Evolutionary conservation across 768 basidiomycete genomes (phyloP), one percentile per base, ranked within the genome.

Genomic region (Mycena maculata): DNA sequence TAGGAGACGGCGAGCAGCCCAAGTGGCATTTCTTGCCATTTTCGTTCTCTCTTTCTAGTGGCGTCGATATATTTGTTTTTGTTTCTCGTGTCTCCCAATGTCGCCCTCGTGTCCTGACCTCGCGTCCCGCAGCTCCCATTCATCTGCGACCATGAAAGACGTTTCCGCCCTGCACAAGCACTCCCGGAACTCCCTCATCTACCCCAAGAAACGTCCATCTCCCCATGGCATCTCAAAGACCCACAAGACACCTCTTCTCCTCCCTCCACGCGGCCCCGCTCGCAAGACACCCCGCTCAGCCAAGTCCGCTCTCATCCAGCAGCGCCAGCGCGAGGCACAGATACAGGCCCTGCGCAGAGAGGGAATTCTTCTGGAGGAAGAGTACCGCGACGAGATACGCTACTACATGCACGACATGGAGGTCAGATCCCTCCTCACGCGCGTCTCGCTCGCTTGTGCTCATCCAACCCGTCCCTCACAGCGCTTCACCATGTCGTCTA

Each of bases 341-440:
- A 87, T 90, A 47, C 82, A 83, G 64, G 92, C 90, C 39, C 83
- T 90, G 73, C 88, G 92, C 47, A 83, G 87, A 71, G 89, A 93
- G 72, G 90, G 91, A 49, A 86, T 92, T 60, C 85, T 95, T 65
- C 84, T 96, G 71, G 98, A 99, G 81, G 94, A 95, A 76, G 97
- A 99, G 79, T 99, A 99, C 76, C 88, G 90, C 41, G 93, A 95
- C 53, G 98, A 99, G 75, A 96, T 99, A 63, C 86, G 89, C 63
- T 86, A 84, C 60, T 98, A 98, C 82, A 98, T 99, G 98, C 92
- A 93, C 78, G 90, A 93, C 77, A 98, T 98, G 95, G 97, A 99
- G 94, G 98, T 98, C 72, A 81, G 94, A 83, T 31, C 39, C 53
- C 41, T 38, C 58, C 41, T 18, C 25, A 42, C 27, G 31, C 70